Percentiles rank a stretch among this genome's conserved stretches.
Evolutionary conservation across 768 basidiomycete genomes (phyloP).

Genomic region (Lyophyllum shimeji): DNA sequence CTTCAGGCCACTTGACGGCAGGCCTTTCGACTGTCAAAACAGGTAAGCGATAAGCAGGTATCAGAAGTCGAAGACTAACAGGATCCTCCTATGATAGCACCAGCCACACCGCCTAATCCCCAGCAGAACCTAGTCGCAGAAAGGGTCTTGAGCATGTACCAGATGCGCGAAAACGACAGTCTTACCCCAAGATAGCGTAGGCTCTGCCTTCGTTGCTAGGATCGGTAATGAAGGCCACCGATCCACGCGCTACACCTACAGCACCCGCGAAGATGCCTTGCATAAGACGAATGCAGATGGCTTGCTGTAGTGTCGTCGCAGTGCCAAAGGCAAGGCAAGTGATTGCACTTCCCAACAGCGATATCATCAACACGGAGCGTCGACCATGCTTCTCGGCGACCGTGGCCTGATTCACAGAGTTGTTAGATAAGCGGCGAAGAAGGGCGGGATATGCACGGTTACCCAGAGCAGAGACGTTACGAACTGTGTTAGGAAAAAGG

Average conservation of each 20-base stretch:
- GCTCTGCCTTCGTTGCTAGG: slow-evolving; percentile 91
- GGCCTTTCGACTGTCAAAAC: slow-evolving; percentile 72
- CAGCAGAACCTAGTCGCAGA: slow-evolving; percentile 71
- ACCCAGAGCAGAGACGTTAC: slow-evolving; percentile 94
- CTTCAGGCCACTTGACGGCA: slow-evolving; percentile 79
- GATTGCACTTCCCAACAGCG: slow-evolving; percentile 81
- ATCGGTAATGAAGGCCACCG: slow-evolving; percentile 86
- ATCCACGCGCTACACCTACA: slow-evolving; percentile 91
- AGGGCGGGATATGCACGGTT: slow-evolving; percentile 17
- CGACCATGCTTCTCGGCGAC: slow-evolving; percentile 90
- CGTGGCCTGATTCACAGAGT: slow-evolving; percentile 60
- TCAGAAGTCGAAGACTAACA: slow-evolving; percentile 48
- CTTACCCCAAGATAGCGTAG: slow-evolving; percentile 86
- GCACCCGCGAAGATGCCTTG: slow-evolving; percentile 94
- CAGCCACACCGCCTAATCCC: slow-evolving; percentile 95
- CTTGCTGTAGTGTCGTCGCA: slow-evolving; percentile 71
- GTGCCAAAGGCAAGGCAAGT: slow-evolving; percentile 82
- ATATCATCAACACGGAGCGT: slow-evolving; percentile 80
- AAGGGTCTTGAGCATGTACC: slow-evolving; percentile 1
- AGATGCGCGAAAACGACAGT: slow-evolving; percentile 6
- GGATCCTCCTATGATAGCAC: slow-evolving; percentile 81
- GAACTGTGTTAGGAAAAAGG: slow-evolving; percentile 95
- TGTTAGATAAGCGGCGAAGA: slow-evolving; percentile 14
- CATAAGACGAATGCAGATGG: slow-evolving; percentile 80
- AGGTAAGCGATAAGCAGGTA: slow-evolving; percentile 5